phyloP scores from a whole-genome alignment of 73 alveolate species.

The Paramecium primaurelia region DNA sequence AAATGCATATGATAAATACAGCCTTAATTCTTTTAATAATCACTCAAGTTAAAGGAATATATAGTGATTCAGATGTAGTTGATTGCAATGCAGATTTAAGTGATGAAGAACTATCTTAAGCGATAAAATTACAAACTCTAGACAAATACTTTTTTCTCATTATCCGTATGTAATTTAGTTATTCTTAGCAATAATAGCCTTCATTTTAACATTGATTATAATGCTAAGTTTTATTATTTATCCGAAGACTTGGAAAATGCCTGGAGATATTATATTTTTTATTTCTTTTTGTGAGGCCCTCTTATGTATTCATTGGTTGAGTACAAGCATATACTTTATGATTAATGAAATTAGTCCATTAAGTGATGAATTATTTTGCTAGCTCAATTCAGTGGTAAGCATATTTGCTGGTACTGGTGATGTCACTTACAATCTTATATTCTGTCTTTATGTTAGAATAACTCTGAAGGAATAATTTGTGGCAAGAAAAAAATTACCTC shows the following conservation, averaged over 20 bases:
- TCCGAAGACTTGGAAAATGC: constrained; percentile 53
- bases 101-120: not conserved
- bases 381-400: constrained; percentile 3
- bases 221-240: constrained; percentile 10
- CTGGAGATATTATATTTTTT: constrained; percentile 50
- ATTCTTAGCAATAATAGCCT: constrained; percentile 15
- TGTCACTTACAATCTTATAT: constrained; percentile 13
- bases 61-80: not conserved
- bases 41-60: not conserved
- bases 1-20: not conserved
- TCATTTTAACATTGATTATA: constrained; percentile 32
- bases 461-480: not conserved
- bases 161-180: not conserved
- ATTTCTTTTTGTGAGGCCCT: constrained; percentile 38
- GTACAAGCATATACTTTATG: not conserved
- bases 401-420: constrained; percentile 23
- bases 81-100: not conserved
- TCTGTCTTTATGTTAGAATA: constrained; percentile 22
- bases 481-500: not conserved
- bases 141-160: not conserved
- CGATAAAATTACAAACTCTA: not conserved
- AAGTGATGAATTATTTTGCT: constrained; percentile 47
- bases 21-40: not conserved
- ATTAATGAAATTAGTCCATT: not conserved
- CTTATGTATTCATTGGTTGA: constrained; percentile 44